A percentile compares a stretch with the other conserved stretches of the same genome.
Conservation (phyloP, 768 basidiomycete species). For the Paxillus involutus region DNA sequence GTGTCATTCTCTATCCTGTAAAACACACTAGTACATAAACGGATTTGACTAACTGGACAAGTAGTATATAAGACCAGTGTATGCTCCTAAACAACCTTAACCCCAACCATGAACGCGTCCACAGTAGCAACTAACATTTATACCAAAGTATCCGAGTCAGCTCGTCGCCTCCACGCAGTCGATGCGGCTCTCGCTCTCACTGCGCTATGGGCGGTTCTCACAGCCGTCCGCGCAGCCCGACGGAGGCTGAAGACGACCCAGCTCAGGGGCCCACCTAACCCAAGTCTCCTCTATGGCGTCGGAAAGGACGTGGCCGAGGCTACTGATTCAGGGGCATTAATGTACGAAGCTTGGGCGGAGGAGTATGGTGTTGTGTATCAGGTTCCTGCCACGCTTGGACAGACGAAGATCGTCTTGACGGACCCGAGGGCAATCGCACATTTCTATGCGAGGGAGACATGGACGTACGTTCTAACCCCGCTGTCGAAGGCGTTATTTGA, state of each 20-base stretch:
- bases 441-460: slow-evolving; percentile 50
- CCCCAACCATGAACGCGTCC: not conserved
- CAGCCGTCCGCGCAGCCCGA: slow-evolving; percentile 1
- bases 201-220: slow-evolving; percentile 5
- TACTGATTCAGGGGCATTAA: slow-evolving; percentile 24
- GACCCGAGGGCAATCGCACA: slow-evolving; percentile 54
- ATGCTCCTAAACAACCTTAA: not conserved
- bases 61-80: too few relatives aligned
- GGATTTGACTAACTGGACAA: too few relatives aligned
- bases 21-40: too few relatives aligned
- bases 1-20: too few relatives aligned
- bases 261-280: slow-evolving; percentile 20
- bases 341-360: slow-evolving; percentile 48
- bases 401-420: slow-evolving; percentile 35
- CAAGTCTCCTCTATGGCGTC: slow-evolving; percentile 19
- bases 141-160: not conserved
- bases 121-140: not conserved
- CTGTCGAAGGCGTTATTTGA: slow-evolving; percentile 19
- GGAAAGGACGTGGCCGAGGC: not conserved
- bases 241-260: slow-evolving; percentile 15
- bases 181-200: not conserved
- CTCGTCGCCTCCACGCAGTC: not conserved
- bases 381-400: slow-evolving; percentile 38
- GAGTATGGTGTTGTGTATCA: slow-evolving; percentile 48
- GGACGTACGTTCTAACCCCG: slow-evolving; percentile 28